Evolutionary conservation across 805 yeast genomes (phyloP), one percentile per base, ranked within the genome.

Genomic region (Cyberlindnera meyerae): DNA sequence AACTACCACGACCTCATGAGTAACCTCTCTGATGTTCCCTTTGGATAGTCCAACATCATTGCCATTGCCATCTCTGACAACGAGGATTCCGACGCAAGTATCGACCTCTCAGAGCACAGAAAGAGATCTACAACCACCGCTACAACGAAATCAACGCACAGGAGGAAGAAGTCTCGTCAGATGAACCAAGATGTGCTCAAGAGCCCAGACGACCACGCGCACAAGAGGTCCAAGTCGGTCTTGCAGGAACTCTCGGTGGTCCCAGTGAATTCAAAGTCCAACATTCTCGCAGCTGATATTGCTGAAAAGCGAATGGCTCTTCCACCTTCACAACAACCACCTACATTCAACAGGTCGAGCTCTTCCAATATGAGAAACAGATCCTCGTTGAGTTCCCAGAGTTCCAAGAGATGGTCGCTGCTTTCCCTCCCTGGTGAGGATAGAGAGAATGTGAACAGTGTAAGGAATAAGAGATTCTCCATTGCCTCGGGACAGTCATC

Each of bases 401-500:
- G 41, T 26, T 52, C 57, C 3, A 54, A 54, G 31, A 52, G 58
- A 51, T 54, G 57, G 57, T 54, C 58, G 3, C 20, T 54, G 14
- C 18, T 54, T n/a, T 50, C 55, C 3, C 52, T 54, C 27, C 45
- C 38, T 16, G 43, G 42, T 11, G 48, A 42, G 4, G 53, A 51
- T 22, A 48, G 48, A 32, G 52, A 48, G 18, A 48, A 40, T 25
- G 27, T 39, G 15, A 36, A 18, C 20, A 27, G 22, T 13, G 12
- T 22, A 11, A 42, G 34, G 29, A 30, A 29, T 11, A 52, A 52
- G 35, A 42, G 56, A 36, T 47, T 48, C 28, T 52, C 56, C 1
- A 47, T 50, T 1, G 36, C 47, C 4, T 52, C 56, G 1, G 36
- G 29, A 3, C 47, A 50, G 6, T 48, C 51, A 8, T 36, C 52